phyloP scores from a whole-genome alignment of 106 monocot genomes.

The Gastrodia elata region DNA sequence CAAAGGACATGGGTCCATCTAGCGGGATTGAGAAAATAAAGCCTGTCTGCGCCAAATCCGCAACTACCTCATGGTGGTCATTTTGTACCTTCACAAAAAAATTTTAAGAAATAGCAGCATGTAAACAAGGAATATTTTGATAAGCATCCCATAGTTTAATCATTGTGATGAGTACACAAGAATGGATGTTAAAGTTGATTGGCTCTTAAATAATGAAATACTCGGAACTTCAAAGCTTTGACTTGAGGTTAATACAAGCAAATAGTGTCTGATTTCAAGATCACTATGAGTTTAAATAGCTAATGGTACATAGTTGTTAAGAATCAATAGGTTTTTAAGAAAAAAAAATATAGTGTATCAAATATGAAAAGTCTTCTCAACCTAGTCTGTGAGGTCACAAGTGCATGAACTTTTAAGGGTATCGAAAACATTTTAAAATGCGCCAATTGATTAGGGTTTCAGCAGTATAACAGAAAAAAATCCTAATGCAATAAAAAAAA shows the following conservation, averaged over 20 bases:
- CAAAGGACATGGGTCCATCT: conserved; percentile 97
- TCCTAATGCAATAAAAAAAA: too few species aligned
- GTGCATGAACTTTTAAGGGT: too few species aligned
- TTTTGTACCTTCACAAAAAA: conserved; percentile 63
- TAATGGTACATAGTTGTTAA: neutral
- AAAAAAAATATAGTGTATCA: neutral
- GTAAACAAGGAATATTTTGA: too few species aligned
- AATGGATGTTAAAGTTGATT: neutral
- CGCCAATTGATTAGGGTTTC: too few species aligned
- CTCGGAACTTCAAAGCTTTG: neutral
- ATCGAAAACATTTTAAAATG: too few species aligned
- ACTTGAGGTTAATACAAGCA: neutral
- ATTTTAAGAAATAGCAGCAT: conserved; percentile 4
- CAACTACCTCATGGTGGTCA: conserved; percentile 87
- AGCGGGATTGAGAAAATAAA: conserved; percentile 94
- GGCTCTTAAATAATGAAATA: neutral
- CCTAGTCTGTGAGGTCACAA: too few species aligned
- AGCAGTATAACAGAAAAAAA: too few species aligned
- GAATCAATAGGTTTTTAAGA: neutral
- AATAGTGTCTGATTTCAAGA: neutral
- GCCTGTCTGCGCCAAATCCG: conserved; percentile 75
- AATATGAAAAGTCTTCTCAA: too few species aligned
- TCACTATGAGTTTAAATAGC: neutral
- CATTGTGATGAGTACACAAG: neutral
- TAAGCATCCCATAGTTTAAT: too few species aligned